Conservation (phyloP, 371 early-diverging fungal species). For the Mucor saturninus region DNA sequence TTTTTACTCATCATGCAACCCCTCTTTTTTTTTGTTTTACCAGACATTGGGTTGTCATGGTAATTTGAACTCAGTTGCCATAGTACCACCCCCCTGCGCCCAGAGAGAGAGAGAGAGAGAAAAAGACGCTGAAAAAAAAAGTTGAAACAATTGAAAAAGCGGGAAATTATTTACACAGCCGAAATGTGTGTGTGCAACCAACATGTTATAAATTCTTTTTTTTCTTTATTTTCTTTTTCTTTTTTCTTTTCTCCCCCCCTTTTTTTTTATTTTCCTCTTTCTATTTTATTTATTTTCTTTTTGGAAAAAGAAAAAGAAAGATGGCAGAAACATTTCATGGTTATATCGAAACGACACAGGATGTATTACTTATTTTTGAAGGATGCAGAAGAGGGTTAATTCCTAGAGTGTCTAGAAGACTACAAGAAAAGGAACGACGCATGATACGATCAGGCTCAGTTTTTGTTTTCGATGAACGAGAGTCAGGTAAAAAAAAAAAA, state of each 20-base stretch:
- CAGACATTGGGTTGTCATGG: too few relatives aligned
- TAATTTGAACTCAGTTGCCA: too few relatives aligned
- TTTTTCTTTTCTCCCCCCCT: not conserved
- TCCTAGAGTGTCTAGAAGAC: constrained; percentile 68
- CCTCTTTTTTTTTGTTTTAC: too few relatives aligned
- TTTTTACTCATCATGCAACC: not conserved
- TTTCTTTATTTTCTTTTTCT: constrained; percentile 13
- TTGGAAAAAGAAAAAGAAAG: not conserved
- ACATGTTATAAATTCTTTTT: constrained; percentile 8
- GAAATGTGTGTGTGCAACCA: constrained; percentile 14
- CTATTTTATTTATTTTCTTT: too few relatives aligned
- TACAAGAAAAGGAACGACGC: constrained; percentile 73
- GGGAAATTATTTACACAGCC: constrained; percentile 14
- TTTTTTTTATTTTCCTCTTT: not conserved
- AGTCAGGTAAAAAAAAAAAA: constrained; percentile 58
- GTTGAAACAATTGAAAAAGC: constrained; percentile 7
- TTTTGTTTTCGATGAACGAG: constrained; percentile 79
- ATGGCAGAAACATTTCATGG: constrained; percentile 72
- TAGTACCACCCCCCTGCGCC: too few relatives aligned
- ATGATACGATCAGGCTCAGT: constrained; percentile 74
- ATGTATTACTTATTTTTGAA: constrained; percentile 78
- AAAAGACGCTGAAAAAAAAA: too few relatives aligned
- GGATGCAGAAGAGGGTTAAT: constrained; percentile 70
- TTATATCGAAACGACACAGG: constrained; percentile 72
- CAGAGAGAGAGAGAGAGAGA: too few relatives aligned